A percentile compares a stretch with the other conserved stretches of the same genome.
Conservation (phyloP, 306 rosid genomes). For the Gillenia trifoliata region DNA sequence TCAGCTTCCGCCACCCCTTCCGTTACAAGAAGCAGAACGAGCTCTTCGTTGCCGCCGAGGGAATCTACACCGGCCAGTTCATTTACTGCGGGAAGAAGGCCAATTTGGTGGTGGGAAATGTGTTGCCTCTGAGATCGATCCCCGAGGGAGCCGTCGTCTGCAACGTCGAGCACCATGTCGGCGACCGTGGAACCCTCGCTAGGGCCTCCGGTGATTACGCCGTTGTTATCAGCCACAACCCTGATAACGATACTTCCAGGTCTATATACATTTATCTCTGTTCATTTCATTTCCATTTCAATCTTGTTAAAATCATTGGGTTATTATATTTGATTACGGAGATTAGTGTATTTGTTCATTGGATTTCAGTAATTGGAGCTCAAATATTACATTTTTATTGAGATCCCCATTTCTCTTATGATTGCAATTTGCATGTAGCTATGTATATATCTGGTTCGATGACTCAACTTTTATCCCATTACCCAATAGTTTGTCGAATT, state of each 20-base stretch:
- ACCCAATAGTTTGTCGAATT: too few relatives aligned
- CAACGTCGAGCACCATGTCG: slow-evolving; percentile 20
- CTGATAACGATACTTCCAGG: slow-evolving; percentile 19
- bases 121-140: slow-evolving; percentile 10
- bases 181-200: slow-evolving; percentile 13
- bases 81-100: slow-evolving; percentile 19
- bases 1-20: slow-evolving; percentile 19
- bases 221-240: slow-evolving; percentile 19
- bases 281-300: neutral
- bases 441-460: too few relatives aligned
- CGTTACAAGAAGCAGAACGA: slow-evolving; percentile 21
- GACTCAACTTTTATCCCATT: neutral
- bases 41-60: slow-evolving; percentile 16
- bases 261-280: neutral
- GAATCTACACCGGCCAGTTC: slow-evolving; percentile 11
- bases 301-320: neutral
- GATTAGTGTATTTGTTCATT: neutral
- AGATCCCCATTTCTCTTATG: neutral
- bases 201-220: slow-evolving; percentile 22
- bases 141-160: slow-evolving; percentile 14
- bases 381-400: neutral
- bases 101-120: slow-evolving; percentile 11
- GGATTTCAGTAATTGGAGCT: neutral
- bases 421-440: neutral
- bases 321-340: neutral